Evolutionary conservation across 106 monocot genomes (phyloP).

Genomic region (Dioscorea zingiberensis): DNA sequence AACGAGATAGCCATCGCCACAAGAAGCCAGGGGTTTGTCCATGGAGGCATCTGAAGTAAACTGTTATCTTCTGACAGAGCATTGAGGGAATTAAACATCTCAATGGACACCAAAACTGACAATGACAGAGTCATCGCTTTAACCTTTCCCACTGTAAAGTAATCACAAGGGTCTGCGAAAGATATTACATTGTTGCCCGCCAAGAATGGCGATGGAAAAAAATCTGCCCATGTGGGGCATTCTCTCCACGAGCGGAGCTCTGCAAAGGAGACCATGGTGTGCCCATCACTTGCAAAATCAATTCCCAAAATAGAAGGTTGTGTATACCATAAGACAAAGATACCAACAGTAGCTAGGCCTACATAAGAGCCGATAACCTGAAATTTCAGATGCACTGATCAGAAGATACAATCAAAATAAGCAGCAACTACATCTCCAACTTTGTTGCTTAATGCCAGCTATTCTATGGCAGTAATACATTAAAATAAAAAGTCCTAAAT

Average conservation of each 20-base stretch:
- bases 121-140: conserved; percentile 73
- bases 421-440: too few species aligned
- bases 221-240: conserved; percentile 60
- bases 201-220: conserved; percentile 48
- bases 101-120: conserved; percentile 74
- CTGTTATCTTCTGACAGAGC: conserved; percentile 76
- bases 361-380: conserved; percentile 78
- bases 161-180: conserved; percentile 72
- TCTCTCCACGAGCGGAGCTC: conserved; percentile 66
- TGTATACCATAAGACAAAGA: conserved; percentile 80
- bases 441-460: too few species aligned
- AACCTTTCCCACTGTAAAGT: conserved; percentile 63
- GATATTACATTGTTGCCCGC: conserved; percentile 43
- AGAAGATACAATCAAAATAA: neutral
- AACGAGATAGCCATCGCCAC: conserved; percentile 68
- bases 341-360: conserved; percentile 71
- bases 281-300: conserved; percentile 57
- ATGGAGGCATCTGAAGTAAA: conserved; percentile 70
- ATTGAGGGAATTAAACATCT: conserved; percentile 88
- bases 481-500: too few species aligned
- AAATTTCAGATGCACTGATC: neutral
- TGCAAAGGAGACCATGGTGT: conserved; percentile 48
- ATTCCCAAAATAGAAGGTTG: conserved; percentile 74
- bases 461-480: too few species aligned
- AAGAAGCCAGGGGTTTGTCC: conserved; percentile 81